Conservation (phyloP, 257 asterid species). For the Salvia rosmarinus region DNA sequence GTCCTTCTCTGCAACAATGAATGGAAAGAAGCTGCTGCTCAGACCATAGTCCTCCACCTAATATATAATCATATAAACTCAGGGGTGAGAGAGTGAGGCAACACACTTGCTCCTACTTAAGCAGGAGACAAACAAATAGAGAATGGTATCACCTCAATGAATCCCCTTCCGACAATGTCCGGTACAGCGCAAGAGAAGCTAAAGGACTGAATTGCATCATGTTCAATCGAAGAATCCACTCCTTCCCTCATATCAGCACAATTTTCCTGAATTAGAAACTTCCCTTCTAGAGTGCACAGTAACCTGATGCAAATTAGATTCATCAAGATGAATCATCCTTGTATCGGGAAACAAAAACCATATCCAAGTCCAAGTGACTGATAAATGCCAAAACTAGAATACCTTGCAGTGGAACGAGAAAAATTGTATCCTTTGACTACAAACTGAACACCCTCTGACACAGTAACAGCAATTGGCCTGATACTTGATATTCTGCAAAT, state of each 20-base stretch:
- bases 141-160: slow-evolving; percentile 68
- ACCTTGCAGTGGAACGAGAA: slow-evolving; percentile 76
- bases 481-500: slow-evolving; percentile 68
- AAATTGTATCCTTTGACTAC: slow-evolving; percentile 73
- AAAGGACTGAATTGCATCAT: slow-evolving; percentile 59
- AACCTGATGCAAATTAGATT: slow-evolving; percentile 50
- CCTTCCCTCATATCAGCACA: slow-evolving; percentile 52
- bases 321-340: slow-evolving; percentile 11
- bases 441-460: slow-evolving; percentile 68
- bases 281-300: slow-evolving; percentile 79
- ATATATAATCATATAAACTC: slow-evolving; percentile 4
- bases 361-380: slow-evolving; percentile 25
- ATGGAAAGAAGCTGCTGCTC: slow-evolving; percentile 94
- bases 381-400: slow-evolving; percentile 26
- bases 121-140: neutral
- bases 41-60: slow-evolving; percentile 87
- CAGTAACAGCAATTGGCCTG: slow-evolving; percentile 83
- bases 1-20: slow-evolving; percentile 88
- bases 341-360: slow-evolving; percentile 13
- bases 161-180: slow-evolving; percentile 82
- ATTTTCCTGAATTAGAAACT: slow-evolving; percentile 63
- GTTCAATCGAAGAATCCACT: slow-evolving; percentile 52
- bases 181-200: slow-evolving; percentile 76
- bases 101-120: neutral
- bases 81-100: neutral